A percentile compares a stretch with the other conserved stretches of the same genome.
These are phyloP conservation scores for Baorangia bicolor DNA, from an alignment of 768 basidiomycete genomes.

Conservation along the genomic window DNA sequence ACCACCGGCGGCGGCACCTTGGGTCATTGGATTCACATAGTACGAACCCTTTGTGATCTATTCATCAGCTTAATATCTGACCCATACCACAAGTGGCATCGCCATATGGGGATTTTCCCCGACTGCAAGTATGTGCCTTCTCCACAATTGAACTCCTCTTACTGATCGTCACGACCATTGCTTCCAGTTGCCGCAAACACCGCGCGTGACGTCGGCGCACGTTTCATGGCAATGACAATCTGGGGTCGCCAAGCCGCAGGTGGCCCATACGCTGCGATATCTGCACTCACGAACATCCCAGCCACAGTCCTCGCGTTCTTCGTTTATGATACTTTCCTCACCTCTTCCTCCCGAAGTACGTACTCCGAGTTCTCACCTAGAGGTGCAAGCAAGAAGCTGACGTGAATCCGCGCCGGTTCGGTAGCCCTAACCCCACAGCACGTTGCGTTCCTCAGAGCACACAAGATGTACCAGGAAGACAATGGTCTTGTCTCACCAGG, in stretches of 20 bases:
- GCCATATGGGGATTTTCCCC: conserved; percentile 62
- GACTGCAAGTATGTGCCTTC: conserved; percentile 39
- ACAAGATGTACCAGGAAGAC: conserved; percentile 25
- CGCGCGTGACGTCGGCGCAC: conserved; percentile 66
- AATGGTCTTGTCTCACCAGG: conserved; percentile 23
- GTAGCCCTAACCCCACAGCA: conserved; percentile 27
- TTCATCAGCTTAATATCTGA: not conserved
- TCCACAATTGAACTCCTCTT: not conserved
- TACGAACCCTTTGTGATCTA: conserved; percentile 31
- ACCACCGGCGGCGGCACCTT: conserved; percentile 52
- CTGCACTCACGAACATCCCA: conserved; percentile 65
- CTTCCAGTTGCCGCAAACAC: conserved; percentile 57
- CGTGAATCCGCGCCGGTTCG: not conserved
- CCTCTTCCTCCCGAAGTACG: conserved; percentile 60
- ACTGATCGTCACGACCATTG: not conserved
- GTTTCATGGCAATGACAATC: conserved; percentile 56
- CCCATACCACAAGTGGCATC: conserved; percentile 38
- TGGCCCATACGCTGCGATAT: conserved; percentile 56
- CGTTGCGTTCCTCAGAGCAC: conserved; percentile 20
- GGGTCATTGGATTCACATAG: conserved; percentile 61
- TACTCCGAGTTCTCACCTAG: conserved; percentile 1
- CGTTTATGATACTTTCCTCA: conserved; percentile 57
- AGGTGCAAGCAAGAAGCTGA: conserved; percentile 9
- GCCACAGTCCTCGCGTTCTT: conserved; percentile 54
- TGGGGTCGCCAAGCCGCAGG: conserved; percentile 56